Conservation (phyloP, 257 asterid genomes). For the Petrea volubilis region DNA sequence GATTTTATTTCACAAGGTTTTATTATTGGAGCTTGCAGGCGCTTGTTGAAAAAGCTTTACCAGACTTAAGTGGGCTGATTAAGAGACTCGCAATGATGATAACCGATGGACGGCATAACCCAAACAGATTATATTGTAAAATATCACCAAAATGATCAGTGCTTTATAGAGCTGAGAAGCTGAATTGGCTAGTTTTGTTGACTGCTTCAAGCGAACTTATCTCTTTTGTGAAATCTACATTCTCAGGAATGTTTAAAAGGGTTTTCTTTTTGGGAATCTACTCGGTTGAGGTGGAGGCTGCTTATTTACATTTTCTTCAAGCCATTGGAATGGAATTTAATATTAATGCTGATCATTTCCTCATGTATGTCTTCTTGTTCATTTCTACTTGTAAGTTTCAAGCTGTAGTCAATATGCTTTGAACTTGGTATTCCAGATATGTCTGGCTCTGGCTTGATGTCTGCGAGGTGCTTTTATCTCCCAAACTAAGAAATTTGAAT, state of each 20-base stretch:
- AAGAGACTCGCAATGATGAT: neutral
- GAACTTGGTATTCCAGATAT: neutral
- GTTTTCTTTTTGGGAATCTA: neutral
- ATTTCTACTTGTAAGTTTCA: conserved; percentile 8
- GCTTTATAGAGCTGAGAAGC: conserved; percentile 12
- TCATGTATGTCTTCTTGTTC: neutral
- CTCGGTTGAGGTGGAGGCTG: neutral
- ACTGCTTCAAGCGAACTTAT: conserved; percentile 1
- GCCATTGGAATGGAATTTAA: neutral
- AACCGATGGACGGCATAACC: neutral
- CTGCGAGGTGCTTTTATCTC: no score
- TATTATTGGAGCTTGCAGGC: conserved; percentile 13
- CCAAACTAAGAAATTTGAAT: no score
- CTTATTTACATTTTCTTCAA: conserved; percentile 4
- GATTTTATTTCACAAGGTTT: neutral
- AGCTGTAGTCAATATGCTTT: neutral
- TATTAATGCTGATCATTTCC: conserved; percentile 1
- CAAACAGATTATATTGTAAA: conserved; percentile 1
- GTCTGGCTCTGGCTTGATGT: no score
- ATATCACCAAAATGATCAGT: neutral
- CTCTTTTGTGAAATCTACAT: neutral
- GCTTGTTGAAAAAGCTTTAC: neutral
- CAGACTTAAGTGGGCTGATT: neutral
- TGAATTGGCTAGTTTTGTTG: conserved; percentile 11
- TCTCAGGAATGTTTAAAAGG: conserved; percentile 6